Evolutionary conservation across 2,329 filamentous ascomycete species (phyloP), one percentile per base, ranked within the genome.

Genomic region (Paecilomyces niveus): DNA sequence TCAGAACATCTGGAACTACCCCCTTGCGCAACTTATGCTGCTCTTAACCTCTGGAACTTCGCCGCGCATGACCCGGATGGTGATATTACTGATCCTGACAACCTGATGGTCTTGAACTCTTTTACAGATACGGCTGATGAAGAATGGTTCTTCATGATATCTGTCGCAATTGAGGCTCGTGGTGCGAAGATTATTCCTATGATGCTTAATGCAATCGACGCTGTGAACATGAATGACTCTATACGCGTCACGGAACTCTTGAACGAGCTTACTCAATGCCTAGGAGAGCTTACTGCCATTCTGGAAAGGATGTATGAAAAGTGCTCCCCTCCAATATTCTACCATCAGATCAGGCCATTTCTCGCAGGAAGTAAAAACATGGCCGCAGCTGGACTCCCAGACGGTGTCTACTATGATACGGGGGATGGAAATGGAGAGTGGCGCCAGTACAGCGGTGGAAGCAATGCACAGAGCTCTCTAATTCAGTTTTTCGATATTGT

Each of bases 321-420:
- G 21, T 80, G 77, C 57, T 64, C 73, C 6, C 80, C 81, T 0
- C 68, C 77, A 26, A 70, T 77, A 1, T 83, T 83, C 67, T 83
- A 81, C 63, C 77, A 82, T 57, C 72, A 75, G 21, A 76, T 83
- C n/a, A 74, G 81, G 1, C 80, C 80, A 0, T 76, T 80, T 55
- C 65, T 83, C 13, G 80, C 80, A 0, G 81, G 81, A 0, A 82
- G 78, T 60, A 82, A 81, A 69, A 80, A 81, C 57, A 82, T 83
- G 80, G 76, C 74, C 7, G 70, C 73, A 1, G 80, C 80, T 0
- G 80, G 80, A 3, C 64, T 83, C 31, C 79, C 80, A 0, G 72
- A 75, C 5, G 81, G 81, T 10, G 76, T 83, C 2, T 82, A 80
- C 62, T 83, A 82, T 61, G 80, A 82, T 56, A 69, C 78, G 45